Evolutionary conservation across 257 asterid genomes (phyloP).

Genomic region (Rubia yunnanensis): DNA sequence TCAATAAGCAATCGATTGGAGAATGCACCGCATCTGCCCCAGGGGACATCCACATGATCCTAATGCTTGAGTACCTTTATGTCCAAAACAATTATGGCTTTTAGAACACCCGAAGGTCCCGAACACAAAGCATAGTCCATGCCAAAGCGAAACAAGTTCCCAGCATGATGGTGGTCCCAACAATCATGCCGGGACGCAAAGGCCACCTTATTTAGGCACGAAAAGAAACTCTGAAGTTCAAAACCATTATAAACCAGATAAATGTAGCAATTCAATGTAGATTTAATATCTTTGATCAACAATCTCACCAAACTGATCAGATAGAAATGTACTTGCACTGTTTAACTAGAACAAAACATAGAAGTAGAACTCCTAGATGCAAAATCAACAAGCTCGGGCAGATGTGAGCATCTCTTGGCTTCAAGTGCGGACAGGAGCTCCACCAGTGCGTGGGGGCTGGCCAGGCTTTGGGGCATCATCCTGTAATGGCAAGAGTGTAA

Average conservation of each 20-base stretch:
- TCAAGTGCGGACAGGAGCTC: conserved; percentile 61
- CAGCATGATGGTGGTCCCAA: too few species aligned
- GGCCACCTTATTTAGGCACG: too few species aligned
- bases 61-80: too few species aligned
- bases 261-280: neutral
- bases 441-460: conserved; percentile 63
- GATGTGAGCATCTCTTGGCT: neutral
- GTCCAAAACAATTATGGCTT: too few species aligned
- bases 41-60: too few species aligned
- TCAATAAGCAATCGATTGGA: neutral
- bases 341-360: conserved; percentile 2
- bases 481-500: conserved; percentile 20
- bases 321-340: neutral
- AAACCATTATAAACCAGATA: neutral
- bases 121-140: too few species aligned
- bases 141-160: too few species aligned
- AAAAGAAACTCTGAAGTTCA: too few species aligned
- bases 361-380: neutral
- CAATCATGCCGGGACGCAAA: too few species aligned
- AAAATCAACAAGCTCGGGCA: too few species aligned
- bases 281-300: neutral
- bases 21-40: too few species aligned
- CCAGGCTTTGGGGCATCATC: conserved; percentile 75
- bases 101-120: too few species aligned
- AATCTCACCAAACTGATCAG: neutral